These are phyloP conservation scores for Botrytis deweyae DNA, from an alignment of 2,329 filamentous ascomycete genomes.

Conservation along the genomic window DNA sequence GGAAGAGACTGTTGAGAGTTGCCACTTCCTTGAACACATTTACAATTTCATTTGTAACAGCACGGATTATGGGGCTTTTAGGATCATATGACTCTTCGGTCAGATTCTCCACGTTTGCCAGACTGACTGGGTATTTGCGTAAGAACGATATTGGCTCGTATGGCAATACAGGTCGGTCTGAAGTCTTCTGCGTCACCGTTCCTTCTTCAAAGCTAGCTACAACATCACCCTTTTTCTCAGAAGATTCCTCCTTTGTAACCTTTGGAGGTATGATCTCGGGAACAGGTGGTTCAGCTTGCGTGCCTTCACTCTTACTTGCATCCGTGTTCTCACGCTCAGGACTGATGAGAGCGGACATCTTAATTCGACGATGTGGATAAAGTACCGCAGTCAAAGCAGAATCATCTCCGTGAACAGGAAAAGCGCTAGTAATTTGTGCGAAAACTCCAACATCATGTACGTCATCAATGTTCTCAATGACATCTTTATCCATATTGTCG, in stretches of 20 bases:
- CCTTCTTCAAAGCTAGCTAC: slow-evolving; percentile 96
- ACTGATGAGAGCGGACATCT: slow-evolving; percentile 78
- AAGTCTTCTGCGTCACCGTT: slow-evolving; percentile 57
- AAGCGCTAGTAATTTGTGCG: slow-evolving; percentile 94
- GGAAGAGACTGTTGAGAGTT: slow-evolving; percentile 88
- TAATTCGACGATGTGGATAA: slow-evolving; percentile 93
- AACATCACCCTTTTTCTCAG: slow-evolving; percentile 84
- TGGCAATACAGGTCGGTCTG: slow-evolving; percentile 48
- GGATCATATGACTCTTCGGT: slow-evolving; percentile 85
- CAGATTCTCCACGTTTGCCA: slow-evolving; percentile 94
- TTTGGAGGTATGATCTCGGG: slow-evolving; percentile 62
- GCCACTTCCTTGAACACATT: slow-evolving; percentile 99
- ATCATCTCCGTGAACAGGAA: slow-evolving; percentile 84
- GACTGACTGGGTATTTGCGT: slow-evolving; percentile 84
- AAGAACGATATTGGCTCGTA: slow-evolving; percentile 92
- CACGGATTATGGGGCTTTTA: slow-evolving; percentile 84
- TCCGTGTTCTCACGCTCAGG: slow-evolving; percentile 50
- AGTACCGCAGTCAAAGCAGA: slow-evolving; percentile 86
- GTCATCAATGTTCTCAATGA: slow-evolving; percentile 85
- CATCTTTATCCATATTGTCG: slow-evolving; percentile 87
- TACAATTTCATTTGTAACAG: slow-evolving; percentile 95
- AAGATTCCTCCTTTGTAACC: slow-evolving; percentile 51
- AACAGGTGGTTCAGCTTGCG: slow-evolving; percentile 46
- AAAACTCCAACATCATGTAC: slow-evolving; percentile 97
- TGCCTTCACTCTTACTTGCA: slow-evolving; percentile 49